Evolutionary conservation across 1,284 basidiomycete genomes (phyloP).

Genomic region (Microbotryum scabiosae): DNA sequence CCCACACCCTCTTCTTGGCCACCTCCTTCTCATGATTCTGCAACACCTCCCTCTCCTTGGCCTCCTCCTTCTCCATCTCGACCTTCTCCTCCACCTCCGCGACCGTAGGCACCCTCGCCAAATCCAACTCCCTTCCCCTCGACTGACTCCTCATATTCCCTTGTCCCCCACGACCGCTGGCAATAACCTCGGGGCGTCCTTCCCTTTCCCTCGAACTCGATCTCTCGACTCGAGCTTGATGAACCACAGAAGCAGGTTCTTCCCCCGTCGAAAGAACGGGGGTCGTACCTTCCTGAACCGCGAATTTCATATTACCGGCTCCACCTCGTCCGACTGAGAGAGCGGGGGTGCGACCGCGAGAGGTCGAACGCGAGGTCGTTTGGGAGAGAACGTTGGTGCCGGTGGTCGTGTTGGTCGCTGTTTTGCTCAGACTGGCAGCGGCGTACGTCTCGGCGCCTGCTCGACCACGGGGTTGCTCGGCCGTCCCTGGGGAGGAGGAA

Average conservation of each 20-base stretch:
- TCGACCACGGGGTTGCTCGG: too few species aligned
- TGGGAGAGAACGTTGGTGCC: too few species aligned
- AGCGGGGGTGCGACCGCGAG: too few species aligned
- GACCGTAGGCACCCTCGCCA: conserved; percentile 18
- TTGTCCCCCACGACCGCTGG: conserved; percentile 16
- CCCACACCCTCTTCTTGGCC: conserved; percentile 16
- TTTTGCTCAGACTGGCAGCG: too few species aligned
- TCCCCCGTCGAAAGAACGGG: conserved; percentile 2
- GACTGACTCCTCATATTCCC: conserved; percentile 21
- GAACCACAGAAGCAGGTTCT: conserved; percentile 12
- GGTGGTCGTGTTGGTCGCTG: too few species aligned
- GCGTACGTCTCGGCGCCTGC: too few species aligned
- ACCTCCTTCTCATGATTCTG: conserved; percentile 14
- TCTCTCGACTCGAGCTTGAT: conserved; percentile 9
- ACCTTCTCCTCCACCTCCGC: conserved; percentile 18
- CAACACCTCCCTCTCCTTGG: conserved; percentile 9
- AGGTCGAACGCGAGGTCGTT: too few species aligned
- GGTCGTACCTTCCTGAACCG: too few species aligned
- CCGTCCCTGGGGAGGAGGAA: too few species aligned
- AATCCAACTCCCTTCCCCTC: conserved; percentile 11
- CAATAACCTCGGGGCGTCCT: conserved; percentile 4
- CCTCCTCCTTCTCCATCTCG: conserved; percentile 14
- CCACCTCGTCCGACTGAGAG: too few species aligned
- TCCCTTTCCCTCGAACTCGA: conserved; percentile 13
- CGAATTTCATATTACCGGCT: too few species aligned